A percentile compares a stretch with the other conserved stretches of the same genome.
Evolutionary conservation across 2,329 filamentous ascomycete species (phyloP).

Genomic region (Colletotrichum navitas): DNA sequence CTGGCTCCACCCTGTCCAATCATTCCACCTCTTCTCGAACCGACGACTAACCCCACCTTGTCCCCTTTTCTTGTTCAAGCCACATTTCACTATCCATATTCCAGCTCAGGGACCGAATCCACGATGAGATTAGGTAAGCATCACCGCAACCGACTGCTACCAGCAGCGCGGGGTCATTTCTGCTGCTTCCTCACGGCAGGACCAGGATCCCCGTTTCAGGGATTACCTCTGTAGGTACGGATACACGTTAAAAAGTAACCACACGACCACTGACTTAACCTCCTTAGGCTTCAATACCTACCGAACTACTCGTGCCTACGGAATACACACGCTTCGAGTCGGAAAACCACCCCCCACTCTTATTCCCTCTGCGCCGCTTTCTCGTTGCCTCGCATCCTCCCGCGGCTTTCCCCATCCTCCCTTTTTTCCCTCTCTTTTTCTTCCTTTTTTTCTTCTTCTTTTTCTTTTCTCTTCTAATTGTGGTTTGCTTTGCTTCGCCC

Average conservation of each 20-base stretch:
- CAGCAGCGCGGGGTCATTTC: constrained; percentile 36
- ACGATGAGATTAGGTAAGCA: background rate
- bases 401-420: constrained; percentile 16
- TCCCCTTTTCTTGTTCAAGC: constrained; percentile 8
- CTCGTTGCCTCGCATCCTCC: constrained; percentile 21
- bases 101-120: background rate
- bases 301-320: no score
- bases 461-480: constrained; percentile 15
- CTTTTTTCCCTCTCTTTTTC: background rate
- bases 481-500: background rate
- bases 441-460: constrained; percentile 1
- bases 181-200: constrained; percentile 13
- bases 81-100: constrained; percentile 5
- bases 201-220: constrained; percentile 31
- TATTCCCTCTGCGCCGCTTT: constrained; percentile 25
- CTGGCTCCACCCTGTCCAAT: background rate
- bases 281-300: background rate
- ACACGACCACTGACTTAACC: background rate
- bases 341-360: constrained; percentile 26
- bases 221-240: background rate
- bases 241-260: background rate
- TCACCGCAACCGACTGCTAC: background rate
- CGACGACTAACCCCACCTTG: background rate
- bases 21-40: background rate
- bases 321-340: constrained; percentile 9